A percentile compares a stretch with the other conserved stretches of the same genome.
Conservation (phyloP, 208 protist genomes). For the Acanthamoeba triangularis region DNA sequence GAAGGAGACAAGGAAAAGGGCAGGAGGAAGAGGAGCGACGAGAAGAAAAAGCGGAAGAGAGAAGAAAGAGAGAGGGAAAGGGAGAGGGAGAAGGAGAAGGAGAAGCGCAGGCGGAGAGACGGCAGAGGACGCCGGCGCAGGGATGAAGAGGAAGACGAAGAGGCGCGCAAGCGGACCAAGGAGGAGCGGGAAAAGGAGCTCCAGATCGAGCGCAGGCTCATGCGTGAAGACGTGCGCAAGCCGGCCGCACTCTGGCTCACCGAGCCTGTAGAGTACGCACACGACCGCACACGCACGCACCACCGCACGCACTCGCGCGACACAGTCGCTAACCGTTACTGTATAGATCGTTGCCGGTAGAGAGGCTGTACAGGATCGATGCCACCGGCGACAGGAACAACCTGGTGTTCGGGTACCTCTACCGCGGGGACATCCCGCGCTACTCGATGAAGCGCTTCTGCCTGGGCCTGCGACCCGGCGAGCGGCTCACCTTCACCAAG, state of each 20-base stretch:
- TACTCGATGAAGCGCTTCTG: conserved; percentile 35
- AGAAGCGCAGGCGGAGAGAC: background rate
- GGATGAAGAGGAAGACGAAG: conserved; percentile 1
- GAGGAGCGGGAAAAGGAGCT: conserved; percentile 63
- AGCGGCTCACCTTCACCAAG: conserved; percentile 55
- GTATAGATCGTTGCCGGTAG: background rate
- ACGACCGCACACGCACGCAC: too few species aligned
- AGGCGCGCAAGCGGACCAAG: background rate
- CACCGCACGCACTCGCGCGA: background rate
- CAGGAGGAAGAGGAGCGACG: background rate
- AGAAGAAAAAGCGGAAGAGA: background rate
- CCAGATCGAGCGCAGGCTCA: conserved; percentile 13
- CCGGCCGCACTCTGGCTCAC: conserved; percentile 29
- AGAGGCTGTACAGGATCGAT: background rate
- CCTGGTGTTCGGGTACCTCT: conserved; percentile 63
- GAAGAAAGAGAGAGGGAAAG: background rate
- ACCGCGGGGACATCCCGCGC: conserved; percentile 6
- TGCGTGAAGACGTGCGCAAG: background rate
- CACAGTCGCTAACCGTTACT: background rate
- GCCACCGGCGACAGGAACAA: conserved; percentile 52
- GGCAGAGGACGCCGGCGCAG: background rate
- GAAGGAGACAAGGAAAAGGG: background rate
- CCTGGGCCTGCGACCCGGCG: conserved; percentile 42
- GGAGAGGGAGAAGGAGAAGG: background rate
- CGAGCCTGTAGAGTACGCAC: background rate